phyloP scores from a whole-genome alignment of 306 rosid species.

The Prunus padus region DNA sequence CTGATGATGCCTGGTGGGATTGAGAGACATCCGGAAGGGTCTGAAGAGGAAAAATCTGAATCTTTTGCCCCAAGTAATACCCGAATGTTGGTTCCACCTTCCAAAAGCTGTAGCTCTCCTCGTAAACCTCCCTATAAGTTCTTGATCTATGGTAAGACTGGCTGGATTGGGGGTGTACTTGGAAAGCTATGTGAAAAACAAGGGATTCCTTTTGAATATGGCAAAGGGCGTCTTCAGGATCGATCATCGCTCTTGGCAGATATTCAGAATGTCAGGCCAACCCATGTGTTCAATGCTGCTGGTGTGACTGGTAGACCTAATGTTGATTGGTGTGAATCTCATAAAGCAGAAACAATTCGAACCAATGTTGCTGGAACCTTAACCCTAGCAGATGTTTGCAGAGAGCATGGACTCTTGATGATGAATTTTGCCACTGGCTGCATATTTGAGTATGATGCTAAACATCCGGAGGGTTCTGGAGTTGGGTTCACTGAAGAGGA shows the following conservation, averaged over 20 bases:
- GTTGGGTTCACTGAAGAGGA: slow-evolving; percentile 89
- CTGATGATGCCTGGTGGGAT: slow-evolving; percentile 92
- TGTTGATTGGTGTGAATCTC: slow-evolving; percentile 90
- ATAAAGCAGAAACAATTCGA: slow-evolving; percentile 72
- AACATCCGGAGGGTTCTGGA: slow-evolving; percentile 85
- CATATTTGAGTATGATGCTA: slow-evolving; percentile 77
- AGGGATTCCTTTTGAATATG: slow-evolving; percentile 74
- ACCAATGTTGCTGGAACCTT: slow-evolving; percentile 79
- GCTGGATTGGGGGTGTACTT: slow-evolving; percentile 84
- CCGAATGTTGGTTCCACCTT: slow-evolving; percentile 67
- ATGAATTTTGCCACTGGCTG: slow-evolving; percentile 84
- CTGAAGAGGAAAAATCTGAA: slow-evolving; percentile 58
- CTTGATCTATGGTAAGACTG: slow-evolving; percentile 81
- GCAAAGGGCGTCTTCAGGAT: slow-evolving; percentile 81
- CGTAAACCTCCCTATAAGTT: slow-evolving; percentile 60
- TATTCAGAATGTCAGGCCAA: slow-evolving; percentile 66
- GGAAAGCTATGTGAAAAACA: slow-evolving; percentile 81
- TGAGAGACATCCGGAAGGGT: slow-evolving; percentile 62
- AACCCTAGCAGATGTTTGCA: slow-evolving; percentile 80
- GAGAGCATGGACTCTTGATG: slow-evolving; percentile 78
- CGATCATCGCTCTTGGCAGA: slow-evolving; percentile 70
- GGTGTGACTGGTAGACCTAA: slow-evolving; percentile 91
- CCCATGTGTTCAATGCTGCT: slow-evolving; percentile 83
- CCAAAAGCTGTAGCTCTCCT: slow-evolving; percentile 44
- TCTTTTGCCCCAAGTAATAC: slow-evolving; percentile 52